Base-by-base conservation (phyloP, 2,329 filamentous ascomycete species). In the Calonectria montana region DNA sequence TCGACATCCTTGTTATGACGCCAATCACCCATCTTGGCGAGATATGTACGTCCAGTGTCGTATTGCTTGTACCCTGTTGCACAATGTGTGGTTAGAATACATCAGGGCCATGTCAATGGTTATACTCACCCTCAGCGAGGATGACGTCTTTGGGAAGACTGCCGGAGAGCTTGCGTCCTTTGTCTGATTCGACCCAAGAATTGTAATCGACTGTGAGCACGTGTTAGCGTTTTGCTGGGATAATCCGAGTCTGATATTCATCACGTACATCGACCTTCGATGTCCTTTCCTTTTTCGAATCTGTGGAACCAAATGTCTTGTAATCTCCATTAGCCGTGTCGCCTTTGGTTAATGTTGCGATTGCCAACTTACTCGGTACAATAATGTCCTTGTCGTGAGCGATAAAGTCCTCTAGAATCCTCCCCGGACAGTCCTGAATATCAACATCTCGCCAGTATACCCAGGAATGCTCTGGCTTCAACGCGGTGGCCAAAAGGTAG, bases 371-470 rank as follows among this genome's bases (percentile, higher is more conserved):
- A 98, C 96, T 99, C 0, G 97, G 97, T 78, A 98, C 96, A 69
- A 99, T 86, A 71, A 99, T 91, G 83, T 99, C 97, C 81, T 92
- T 92, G 83, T 99, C 94, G 80, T 98, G 97, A 23, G 94, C 94
- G 79, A 97, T 94, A 78, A 99, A 97, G 80, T 99, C 97, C 85
- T 99, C 96, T 39, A 99, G 88, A 73, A 99, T 97, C 80, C 90
- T 92, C 74, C 90, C 89, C 2, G 96, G 95, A 82, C 94, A 97
- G 81, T 99, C 96, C 57, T 94, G 92, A 78, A 99, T 98, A 83
- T 99, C 97, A 62, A 98, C 96, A 82, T 99, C 97, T 72, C 97
- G 91, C 97, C 97, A 99, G 84, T 98, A 98, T 10, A 98, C 96
- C 97, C 97, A 99, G 10, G 95, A 96, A 82, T 99, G 97, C 73